A percentile compares a stretch with the other conserved stretches of the same genome.
These are phyloP conservation scores for Magnaporthiopsis incrustans DNA, from an alignment of 2,329 filamentous ascomycete genomes.

Conservation along the genomic window DNA sequence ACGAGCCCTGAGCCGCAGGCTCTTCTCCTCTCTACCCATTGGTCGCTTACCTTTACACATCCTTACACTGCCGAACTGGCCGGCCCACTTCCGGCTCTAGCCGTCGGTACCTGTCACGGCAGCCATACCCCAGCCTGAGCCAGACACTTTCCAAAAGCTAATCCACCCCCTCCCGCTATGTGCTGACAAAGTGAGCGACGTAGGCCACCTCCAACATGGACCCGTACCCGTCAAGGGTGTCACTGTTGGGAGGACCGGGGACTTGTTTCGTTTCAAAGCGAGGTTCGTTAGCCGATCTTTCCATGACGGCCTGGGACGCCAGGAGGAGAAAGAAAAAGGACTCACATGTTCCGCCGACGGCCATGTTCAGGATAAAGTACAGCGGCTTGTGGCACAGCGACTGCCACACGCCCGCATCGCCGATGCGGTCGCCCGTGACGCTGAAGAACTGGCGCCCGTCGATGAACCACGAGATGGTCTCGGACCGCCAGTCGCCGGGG, in stretches of 20 bases:
- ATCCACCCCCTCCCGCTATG: not conserved
- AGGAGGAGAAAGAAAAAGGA: constrained; percentile 14
- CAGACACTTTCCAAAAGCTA: not conserved
- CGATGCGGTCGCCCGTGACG: constrained; percentile 26
- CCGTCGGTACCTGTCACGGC: not conserved
- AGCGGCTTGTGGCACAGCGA: constrained; percentile 17
- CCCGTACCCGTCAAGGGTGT: constrained; percentile 16
- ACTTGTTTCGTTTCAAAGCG: not conserved
- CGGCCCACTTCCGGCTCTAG: not conserved
- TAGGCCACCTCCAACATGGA: constrained; percentile 22
- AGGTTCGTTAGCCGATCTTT: not conserved
- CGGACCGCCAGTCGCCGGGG: constrained; percentile 30
- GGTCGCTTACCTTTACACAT: too few relatives aligned
- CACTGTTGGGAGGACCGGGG: constrained; percentile 30
- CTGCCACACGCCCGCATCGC: constrained; percentile 28
- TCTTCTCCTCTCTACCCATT: not conserved
- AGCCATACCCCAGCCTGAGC: not conserved
- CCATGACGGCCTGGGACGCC: too few relatives aligned
- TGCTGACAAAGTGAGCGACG: constrained; percentile 17
- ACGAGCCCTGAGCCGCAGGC: not conserved
- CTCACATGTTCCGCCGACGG: constrained; percentile 30
- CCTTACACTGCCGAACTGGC: not conserved
- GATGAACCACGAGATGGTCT: constrained; percentile 39
- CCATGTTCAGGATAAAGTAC: constrained; percentile 14
- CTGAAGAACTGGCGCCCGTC: constrained; percentile 36